Conservation (phyloP, 352 stramenopile genomes). For the Pythium myriotylum region DNA sequence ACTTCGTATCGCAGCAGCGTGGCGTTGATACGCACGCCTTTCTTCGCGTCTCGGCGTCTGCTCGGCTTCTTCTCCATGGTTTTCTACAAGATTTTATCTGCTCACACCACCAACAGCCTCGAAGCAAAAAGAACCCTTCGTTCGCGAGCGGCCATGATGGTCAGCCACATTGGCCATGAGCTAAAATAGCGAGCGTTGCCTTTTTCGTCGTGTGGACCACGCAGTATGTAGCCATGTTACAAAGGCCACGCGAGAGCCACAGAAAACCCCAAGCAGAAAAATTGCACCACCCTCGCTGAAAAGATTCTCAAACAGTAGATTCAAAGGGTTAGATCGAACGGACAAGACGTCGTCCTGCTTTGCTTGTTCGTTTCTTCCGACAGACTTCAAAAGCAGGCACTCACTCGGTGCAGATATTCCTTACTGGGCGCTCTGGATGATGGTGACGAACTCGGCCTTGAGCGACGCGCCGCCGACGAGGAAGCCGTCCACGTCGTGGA, state of each 20-base stretch:
- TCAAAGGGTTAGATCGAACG: not conserved
- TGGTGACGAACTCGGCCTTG: slow-evolving; percentile 91
- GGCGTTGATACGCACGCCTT: slow-evolving; percentile 68
- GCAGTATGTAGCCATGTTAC: not conserved
- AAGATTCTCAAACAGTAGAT: no score
- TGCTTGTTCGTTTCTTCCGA: not conserved
- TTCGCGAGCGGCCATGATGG: no score
- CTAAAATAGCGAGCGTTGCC: no score
- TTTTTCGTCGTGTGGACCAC: slow-evolving; percentile 1
- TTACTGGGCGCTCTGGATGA: slow-evolving; percentile 74
- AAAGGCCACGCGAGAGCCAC: slow-evolving; percentile 3
- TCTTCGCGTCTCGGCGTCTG: slow-evolving; percentile 35
- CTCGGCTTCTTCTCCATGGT: slow-evolving; percentile 32
- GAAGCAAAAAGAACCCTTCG: no score
- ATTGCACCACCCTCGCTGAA: not conserved
- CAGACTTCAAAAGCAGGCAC: no score
- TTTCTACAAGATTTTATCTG: not conserved
- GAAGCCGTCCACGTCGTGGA: slow-evolving; percentile 92
- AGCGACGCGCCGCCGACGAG: slow-evolving; percentile 94
- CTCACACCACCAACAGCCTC: no score
- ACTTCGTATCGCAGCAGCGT: slow-evolving; percentile 83
- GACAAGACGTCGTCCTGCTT: not conserved
- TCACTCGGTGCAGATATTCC: not conserved
- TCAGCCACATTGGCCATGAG: no score
- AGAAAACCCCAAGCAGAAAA: slow-evolving; percentile 13